phyloP scores from a whole-genome alignment of 225 moss, liverwort and hornwort species.

The Lunularia cruciata region DNA sequence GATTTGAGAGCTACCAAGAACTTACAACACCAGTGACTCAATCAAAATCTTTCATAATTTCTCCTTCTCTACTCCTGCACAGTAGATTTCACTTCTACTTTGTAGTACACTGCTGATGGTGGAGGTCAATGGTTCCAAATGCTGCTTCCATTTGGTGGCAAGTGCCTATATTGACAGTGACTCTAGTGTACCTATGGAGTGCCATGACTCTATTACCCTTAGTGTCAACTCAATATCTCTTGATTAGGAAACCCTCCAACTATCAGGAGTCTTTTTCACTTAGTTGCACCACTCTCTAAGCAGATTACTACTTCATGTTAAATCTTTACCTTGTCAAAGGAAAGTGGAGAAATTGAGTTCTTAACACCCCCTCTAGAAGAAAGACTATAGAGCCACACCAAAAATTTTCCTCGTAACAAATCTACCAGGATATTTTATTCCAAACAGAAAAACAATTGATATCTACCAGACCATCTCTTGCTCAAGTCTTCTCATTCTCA shows the following conservation, averaged over 20 bases:
- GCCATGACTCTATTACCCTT: neutral
- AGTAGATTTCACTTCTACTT: too few species aligned
- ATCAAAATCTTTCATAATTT: too few species aligned
- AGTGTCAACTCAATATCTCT: neutral
- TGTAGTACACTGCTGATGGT: too few species aligned
- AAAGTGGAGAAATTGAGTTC: neutral
- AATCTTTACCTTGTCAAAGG: too few species aligned
- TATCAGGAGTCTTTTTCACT: neutral
- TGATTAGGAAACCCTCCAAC: neutral
- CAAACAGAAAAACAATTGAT: neutral
- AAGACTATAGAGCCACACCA: neutral
- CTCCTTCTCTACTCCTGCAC: too few species aligned
- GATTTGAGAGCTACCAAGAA: too few species aligned
- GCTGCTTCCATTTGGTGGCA: too few species aligned
- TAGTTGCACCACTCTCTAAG: too few species aligned
- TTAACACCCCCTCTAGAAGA: neutral
- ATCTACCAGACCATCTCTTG: neutral
- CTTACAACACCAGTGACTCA: too few species aligned
- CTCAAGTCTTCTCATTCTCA: neutral
- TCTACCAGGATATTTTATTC: neutral
- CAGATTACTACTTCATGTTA: too few species aligned
- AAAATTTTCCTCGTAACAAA: conserved; percentile 1
- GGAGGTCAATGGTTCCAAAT: too few species aligned
- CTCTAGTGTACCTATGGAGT: conserved; percentile 13
- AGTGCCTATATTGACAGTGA: neutral